Percentiles rank a stretch among this genome's conserved stretches.
Conservation (phyloP, 2,329 filamentous ascomycete genomes). For the Neonectria neomacrospora region DNA sequence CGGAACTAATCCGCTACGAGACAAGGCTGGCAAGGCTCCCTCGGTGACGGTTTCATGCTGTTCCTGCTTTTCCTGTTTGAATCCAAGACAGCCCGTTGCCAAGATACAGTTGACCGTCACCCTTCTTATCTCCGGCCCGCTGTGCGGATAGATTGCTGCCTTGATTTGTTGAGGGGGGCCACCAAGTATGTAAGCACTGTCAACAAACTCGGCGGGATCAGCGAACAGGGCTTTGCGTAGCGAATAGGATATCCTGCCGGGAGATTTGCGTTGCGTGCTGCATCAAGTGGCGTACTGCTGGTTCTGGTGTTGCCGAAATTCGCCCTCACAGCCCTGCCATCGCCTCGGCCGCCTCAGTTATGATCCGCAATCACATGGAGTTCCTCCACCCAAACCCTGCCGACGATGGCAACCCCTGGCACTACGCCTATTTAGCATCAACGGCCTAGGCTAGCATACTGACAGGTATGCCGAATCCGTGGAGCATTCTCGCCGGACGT, state of each 20-base stretch:
- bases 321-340: neutral
- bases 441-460: too few species aligned
- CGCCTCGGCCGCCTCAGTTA: neutral
- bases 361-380: conserved; percentile 19
- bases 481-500: conserved; percentile 5
- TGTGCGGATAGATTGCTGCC: neutral
- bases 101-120: neutral
- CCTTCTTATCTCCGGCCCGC: neutral
- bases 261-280: neutral
- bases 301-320: conserved; percentile 6
- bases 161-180: neutral
- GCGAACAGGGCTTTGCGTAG: neutral
- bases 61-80: conserved; percentile 1
- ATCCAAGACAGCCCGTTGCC: neutral
- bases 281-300: neutral
- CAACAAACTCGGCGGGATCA: neutral
- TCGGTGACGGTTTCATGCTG: neutral
- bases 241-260: neutral
- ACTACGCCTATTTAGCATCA: neutral
- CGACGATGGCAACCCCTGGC: neutral
- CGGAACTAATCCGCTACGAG: neutral
- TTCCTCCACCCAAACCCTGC: neutral
- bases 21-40: conserved; percentile 4
- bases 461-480: conserved; percentile 10
- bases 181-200: neutral